Evolutionary conservation across 1,284 basidiomycete genomes (phyloP), one percentile per base, ranked within the genome.

Genomic region (Ustilago xerochloae): DNA sequence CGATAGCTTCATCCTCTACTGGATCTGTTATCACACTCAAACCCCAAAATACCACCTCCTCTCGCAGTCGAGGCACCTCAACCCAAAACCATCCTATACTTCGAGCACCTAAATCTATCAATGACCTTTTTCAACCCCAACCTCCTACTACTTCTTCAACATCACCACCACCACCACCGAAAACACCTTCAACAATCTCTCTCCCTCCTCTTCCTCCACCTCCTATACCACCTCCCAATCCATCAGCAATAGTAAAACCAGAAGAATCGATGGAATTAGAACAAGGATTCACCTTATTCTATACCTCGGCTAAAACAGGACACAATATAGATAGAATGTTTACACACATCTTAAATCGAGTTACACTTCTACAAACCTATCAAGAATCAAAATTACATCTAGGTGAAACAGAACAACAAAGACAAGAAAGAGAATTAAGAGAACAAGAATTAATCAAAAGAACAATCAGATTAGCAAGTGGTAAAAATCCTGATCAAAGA

Each of bases 281-380:
- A 61, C 50, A 77, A 28, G 80, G 80, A 20, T 81, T 81, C 39
- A 65, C 70, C 6, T 75, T 81, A 18, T 79, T 81, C 75, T 74
- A 73, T 49, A 80, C 80, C 1, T 77, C 75, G 3, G 66, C 75
- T 16, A 64, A 67, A 32, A 75, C 68, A 5, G 75, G 78, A 9
- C 53, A 58, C 43, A 72, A 75, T 49, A 60, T 81, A 20, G 61
- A 69, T 2, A 45, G 61, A 13, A 54, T 81, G 49, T 81, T 81
- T 30, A n/a, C 61, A 16, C 78, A 79, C 58, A 73, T 81, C 36
- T 64, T 77, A 2, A 18, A 47, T 2, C 64, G 79, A 15, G 65
- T 76, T 15, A 54, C 46, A 12, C 36, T 65, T 1, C 5, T 18
- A 0, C 63, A 73, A 36, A 52, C 57, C 12, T 65, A 62, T 33